Conservation (phyloP, 345 rosid genomes). For the Conringia planisiliqua region DNA sequence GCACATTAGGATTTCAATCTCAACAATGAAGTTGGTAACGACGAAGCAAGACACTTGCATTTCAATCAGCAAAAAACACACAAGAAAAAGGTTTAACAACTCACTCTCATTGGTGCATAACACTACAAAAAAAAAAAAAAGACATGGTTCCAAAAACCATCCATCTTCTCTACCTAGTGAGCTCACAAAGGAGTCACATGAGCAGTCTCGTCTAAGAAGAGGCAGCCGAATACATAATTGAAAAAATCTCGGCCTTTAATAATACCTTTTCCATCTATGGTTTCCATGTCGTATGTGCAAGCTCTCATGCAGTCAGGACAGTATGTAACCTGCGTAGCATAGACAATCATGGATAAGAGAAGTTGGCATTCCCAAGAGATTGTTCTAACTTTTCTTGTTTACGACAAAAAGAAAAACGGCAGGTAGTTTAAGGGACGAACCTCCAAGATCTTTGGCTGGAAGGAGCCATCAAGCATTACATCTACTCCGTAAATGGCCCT, state of each 20-base stretch:
- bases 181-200: constrained; percentile 55
- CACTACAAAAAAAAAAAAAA: not conserved
- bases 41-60: not conserved
- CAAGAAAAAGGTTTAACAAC: not conserved
- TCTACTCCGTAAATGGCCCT: constrained; percentile 93
- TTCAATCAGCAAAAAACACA: not conserved
- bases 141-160: not conserved
- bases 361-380: not conserved
- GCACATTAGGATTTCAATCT: not conserved
- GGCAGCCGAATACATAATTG: constrained; percentile 74
- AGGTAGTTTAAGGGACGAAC: constrained; percentile 39
- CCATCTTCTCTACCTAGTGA: not conserved
- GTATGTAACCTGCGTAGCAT: constrained; percentile 63
- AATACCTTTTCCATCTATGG: constrained; percentile 42
- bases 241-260: constrained; percentile 67
- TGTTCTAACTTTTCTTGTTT: not conserved
- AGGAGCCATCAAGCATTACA: constrained; percentile 78
- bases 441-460: constrained; percentile 87
- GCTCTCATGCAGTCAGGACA: constrained; percentile 94
- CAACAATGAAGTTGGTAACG: not conserved
- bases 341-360: constrained; percentile 1
- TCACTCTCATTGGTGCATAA: not conserved
- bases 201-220: constrained; percentile 63
- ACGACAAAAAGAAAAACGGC: not conserved
- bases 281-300: constrained; percentile 67